phyloP scores from a whole-genome alignment of 441 rosid genomes.

The Hura crepitans region DNA sequence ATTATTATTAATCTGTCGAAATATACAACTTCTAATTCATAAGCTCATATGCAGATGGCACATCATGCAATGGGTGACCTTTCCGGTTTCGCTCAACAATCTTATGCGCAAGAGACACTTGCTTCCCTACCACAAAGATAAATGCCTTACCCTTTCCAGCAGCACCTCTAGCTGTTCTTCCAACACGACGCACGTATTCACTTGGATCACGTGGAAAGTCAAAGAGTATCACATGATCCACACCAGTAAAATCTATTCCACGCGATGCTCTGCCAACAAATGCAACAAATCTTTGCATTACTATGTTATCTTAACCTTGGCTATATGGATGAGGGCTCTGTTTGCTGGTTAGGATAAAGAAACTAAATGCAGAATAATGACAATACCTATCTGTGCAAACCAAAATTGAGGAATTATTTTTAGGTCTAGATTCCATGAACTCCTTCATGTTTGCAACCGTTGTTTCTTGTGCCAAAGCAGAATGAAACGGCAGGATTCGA shows the following conservation, averaged over 20 bases:
- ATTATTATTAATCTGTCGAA: background rate
- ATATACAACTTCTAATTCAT: conserved; percentile 17
- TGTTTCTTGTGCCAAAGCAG: conserved; percentile 64
- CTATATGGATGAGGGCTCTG: background rate
- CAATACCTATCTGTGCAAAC: conserved; percentile 84
- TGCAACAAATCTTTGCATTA: conserved; percentile 13
- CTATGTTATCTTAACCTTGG: background rate
- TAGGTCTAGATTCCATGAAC: conserved; percentile 44
- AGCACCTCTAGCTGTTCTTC: conserved; percentile 95
- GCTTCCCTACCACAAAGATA: conserved; percentile 85
- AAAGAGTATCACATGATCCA: conserved; percentile 81
- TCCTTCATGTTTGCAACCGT: conserved; percentile 70
- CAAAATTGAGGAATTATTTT: conserved; percentile 51
- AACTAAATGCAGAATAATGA: conserved; percentile 1
- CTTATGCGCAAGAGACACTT: conserved; percentile 65
- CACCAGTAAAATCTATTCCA: conserved; percentile 78
- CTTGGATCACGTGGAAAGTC: conserved; percentile 96
- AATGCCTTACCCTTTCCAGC: conserved; percentile 78
- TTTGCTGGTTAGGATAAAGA: background rate
- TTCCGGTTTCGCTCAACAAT: conserved; percentile 69
- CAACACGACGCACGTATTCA: conserved; percentile 89
- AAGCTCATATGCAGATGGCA: conserved; percentile 69
- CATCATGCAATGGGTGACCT: conserved; percentile 86
- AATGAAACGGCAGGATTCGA: conserved; percentile 72
- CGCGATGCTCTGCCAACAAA: conserved; percentile 74